Percentiles rank a stretch among this genome's conserved stretches.
These are phyloP conservation scores for Lindgomyces ingoldianus DNA, from an alignment of 495 filamentous ascomycete species.

Conservation along the genomic window DNA sequence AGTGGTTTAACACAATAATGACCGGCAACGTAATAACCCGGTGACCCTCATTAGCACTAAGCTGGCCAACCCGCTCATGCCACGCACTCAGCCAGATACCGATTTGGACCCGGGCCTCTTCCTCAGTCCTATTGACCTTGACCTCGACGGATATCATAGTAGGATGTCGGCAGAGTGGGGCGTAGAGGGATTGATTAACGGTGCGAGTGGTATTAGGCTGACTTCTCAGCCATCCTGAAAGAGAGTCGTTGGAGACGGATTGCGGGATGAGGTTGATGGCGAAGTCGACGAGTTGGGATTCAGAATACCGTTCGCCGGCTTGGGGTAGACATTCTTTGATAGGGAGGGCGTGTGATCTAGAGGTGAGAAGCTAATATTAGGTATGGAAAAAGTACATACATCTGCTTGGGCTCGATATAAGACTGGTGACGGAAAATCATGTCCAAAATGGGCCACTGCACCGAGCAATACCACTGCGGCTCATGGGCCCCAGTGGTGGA, in stretches of 20 bases:
- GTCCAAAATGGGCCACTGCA: slow-evolving; percentile 24
- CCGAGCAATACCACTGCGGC: slow-evolving; percentile 27
- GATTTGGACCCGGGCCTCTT: slow-evolving; percentile 22
- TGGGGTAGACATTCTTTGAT: slow-evolving; percentile 14
- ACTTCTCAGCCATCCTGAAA: slow-evolving; percentile 24
- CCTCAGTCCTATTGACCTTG: slow-evolving; percentile 18
- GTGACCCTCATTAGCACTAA: slow-evolving; percentile 10
- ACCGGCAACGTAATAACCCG: slow-evolving; percentile 9
- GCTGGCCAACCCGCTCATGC: slow-evolving; percentile 5
- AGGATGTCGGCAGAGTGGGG: slow-evolving; percentile 19
- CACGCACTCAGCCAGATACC: slow-evolving; percentile 18
- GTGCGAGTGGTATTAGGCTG: slow-evolving; percentile 14
- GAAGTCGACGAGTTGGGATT: too few species aligned
- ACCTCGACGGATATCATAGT: slow-evolving; percentile 22
- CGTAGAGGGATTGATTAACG: slow-evolving; percentile 28
- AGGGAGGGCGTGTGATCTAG: slow-evolving; percentile 12
- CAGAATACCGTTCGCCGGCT: slow-evolving; percentile 17
- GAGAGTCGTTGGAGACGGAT: slow-evolving; percentile 18
- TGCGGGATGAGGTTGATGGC: slow-evolving; percentile 20
- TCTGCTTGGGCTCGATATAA: too few species aligned
- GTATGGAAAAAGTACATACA: slow-evolving; percentile 14
- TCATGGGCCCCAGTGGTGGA: slow-evolving; percentile 24
- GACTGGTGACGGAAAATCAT: slow-evolving; percentile 18
- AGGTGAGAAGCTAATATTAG: slow-evolving; percentile 7
- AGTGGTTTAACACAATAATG: slow-evolving; percentile 24